Evolutionary conservation across 192 early-diverging fungal genomes (phyloP).

Genomic region (Coemansia sp.): DNA sequence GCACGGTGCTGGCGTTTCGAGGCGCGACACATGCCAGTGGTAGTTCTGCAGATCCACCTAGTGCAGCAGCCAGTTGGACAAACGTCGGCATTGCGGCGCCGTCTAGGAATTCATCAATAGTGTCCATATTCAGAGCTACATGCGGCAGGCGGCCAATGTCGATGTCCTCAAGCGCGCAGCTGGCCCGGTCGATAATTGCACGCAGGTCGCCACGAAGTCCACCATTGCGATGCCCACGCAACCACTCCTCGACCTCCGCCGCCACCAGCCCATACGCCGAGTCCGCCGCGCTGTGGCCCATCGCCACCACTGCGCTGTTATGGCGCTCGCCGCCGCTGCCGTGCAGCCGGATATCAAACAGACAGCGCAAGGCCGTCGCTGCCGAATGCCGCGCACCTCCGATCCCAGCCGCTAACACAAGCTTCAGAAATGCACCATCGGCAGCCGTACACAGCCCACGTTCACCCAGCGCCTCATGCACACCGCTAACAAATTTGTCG

Average conservation of each 20-base stretch:
- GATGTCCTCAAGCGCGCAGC: conserved; percentile 22
- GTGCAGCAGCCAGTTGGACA: conserved; percentile 15
- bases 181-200: conserved; percentile 32
- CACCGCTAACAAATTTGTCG: conserved; percentile 8
- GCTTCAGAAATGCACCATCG: conserved; percentile 31
- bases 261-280: conserved; percentile 34
- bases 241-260: conserved; percentile 26
- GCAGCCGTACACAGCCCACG: conserved; percentile 41
- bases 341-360: conserved; percentile 47
- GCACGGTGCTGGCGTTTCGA: background rate
- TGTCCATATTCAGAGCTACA: conserved; percentile 41
- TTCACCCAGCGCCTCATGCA: conserved; percentile 38
- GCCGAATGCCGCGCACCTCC: conserved; percentile 11
- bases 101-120: conserved; percentile 43
- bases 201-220: conserved; percentile 47
- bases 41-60: conserved; percentile 1
- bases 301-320: conserved; percentile 24
- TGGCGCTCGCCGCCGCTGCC: conserved; percentile 18
- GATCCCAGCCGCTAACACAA: conserved; percentile 11
- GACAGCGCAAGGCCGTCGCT: conserved; percentile 30
- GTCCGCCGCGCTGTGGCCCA: conserved; percentile 31
- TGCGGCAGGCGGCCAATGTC: conserved; percentile 30
- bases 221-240: conserved; percentile 28
- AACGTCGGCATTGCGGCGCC: conserved; percentile 47
- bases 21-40: conserved; percentile 10